Conservation (phyloP, 2,329 filamentous ascomycete species). For the Leptographium procerum region DNA sequence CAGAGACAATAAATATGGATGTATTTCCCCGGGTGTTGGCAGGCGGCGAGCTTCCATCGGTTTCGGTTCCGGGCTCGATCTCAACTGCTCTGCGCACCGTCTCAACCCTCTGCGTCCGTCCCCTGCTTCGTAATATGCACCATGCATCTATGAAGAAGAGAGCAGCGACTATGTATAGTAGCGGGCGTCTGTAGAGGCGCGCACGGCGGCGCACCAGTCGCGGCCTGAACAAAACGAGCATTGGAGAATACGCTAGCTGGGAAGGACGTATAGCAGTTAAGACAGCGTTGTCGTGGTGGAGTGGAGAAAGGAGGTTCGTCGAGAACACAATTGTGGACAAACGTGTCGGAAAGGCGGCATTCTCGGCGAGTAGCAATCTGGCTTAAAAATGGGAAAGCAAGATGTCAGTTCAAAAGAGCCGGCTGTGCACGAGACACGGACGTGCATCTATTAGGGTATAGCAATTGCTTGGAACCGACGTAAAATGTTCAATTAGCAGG, state of each 20-base stretch:
- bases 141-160: slow-evolving; percentile 23
- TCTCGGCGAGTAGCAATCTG: not conserved
- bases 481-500: not conserved
- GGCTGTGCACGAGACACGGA: not conserved
- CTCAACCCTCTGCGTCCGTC: not conserved
- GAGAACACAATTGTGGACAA: not conserved
- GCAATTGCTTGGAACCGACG: not conserved
- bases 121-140: slow-evolving; percentile 2
- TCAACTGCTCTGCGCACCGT: not conserved
- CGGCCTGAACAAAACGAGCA: slow-evolving; percentile 24
- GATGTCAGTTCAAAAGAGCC: too few species aligned
- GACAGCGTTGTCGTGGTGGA: not conserved
- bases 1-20: slow-evolving; percentile 51
- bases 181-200: slow-evolving; percentile 22
- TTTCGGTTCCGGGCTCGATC: not conserved
- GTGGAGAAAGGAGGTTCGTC: not conserved
- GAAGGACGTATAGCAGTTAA: not conserved
- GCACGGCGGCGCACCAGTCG: slow-evolving; percentile 19
- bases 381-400: not conserved
- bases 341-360: slow-evolving; percentile 2
- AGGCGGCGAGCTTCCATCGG: slow-evolving; percentile 12
- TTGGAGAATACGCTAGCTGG: slow-evolving; percentile 6
- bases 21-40: slow-evolving; percentile 15
- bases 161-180: slow-evolving; percentile 19
- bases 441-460: not conserved